Evolutionary conservation across 176 grass and related monocot species (phyloP), one percentile per base, ranked within the genome.

Genomic region (Carex myosuroides): DNA sequence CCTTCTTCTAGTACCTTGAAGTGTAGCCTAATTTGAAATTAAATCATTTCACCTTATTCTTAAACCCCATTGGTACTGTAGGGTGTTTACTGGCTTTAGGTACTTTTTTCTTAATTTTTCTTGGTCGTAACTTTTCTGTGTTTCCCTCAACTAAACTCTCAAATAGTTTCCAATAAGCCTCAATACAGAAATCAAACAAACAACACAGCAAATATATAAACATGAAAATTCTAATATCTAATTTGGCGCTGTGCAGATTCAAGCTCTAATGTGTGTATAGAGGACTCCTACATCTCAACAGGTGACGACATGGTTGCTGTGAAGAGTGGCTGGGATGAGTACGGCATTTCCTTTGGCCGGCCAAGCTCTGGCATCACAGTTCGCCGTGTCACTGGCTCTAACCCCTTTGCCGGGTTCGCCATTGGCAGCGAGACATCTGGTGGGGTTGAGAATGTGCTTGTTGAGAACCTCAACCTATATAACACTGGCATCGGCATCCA

Each of bases 261-360:
- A 0, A 98, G 92, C 91, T 95, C 82, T 78, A 90, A 95, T 18
- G 77, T 95, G 53, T 95, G 96, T 77, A 93, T 95, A 9, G 93
- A 95, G 93, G 96, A 95, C 85, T 95, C 87, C 83, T 93, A 88
- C 80, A 98, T 98, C 52, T 91, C 93, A 2, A 95, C 93, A 1
- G 96, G 93, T n/a, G 96, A 98, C 41, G 96, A 98, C 79, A 67
- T 91, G 70, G 60, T 98, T 4, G 85, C 91, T 50, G 85, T 98
- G 66, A 98, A 98, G 88, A 95, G 92, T 50, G 96, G 96, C 42
- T 98, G 96, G 96, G 96, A 98, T 41, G 92, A 98, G 78, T 98
- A 98, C 42, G 96, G 93, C 16, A 89, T 98, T 16, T 68, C 93
- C 30, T 98, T 90, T 13, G 89, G 85, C 6, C 91, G 88, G 17